These are phyloP conservation scores for Daldinia grandis DNA, from an alignment of 495 filamentous ascomycete species.

Conservation along the genomic window DNA sequence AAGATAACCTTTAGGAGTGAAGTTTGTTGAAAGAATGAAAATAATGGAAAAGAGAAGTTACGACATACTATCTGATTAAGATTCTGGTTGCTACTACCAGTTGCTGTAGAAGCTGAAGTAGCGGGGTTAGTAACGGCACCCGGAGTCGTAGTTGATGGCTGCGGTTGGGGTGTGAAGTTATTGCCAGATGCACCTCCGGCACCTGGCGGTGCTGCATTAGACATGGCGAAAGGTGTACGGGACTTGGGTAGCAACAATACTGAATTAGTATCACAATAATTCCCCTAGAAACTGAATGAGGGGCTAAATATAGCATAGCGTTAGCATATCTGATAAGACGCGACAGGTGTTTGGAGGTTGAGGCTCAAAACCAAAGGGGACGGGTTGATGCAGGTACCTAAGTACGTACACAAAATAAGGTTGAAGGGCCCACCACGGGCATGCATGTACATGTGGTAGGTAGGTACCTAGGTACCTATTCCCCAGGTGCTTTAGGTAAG, in stretches of 20 bases:
- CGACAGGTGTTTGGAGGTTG: constrained; percentile 15
- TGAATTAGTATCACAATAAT: not conserved
- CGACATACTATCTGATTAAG: constrained; percentile 92
- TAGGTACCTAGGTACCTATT: constrained; percentile 7
- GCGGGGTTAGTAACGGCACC: constrained; percentile 28
- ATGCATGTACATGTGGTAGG: too few species aligned
- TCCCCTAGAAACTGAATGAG: not conserved
- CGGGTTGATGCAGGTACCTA: not conserved
- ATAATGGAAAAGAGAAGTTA: not conserved
- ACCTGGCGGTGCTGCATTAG: constrained; percentile 27
- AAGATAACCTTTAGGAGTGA: not conserved
- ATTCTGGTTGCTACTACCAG: constrained; percentile 73
- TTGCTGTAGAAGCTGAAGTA: constrained; percentile 48
- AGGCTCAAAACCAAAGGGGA: constrained; percentile 34
- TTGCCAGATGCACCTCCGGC: constrained; percentile 37
- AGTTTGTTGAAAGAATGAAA: not conserved
- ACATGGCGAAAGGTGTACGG: constrained; percentile 29
- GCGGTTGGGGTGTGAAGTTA: constrained; percentile 38
- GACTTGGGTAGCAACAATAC: not conserved
- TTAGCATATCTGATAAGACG: constrained; percentile 6
- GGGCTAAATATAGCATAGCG: not conserved
- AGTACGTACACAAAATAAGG: constrained; percentile 5
- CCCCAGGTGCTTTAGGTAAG: not conserved
- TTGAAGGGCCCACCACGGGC: not conserved
- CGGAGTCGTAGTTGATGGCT: constrained; percentile 32